Evolutionary conservation across 306 rosid species (phyloP), one percentile per base, ranked within the genome.

Genomic region (Medicago lupulina): DNA sequence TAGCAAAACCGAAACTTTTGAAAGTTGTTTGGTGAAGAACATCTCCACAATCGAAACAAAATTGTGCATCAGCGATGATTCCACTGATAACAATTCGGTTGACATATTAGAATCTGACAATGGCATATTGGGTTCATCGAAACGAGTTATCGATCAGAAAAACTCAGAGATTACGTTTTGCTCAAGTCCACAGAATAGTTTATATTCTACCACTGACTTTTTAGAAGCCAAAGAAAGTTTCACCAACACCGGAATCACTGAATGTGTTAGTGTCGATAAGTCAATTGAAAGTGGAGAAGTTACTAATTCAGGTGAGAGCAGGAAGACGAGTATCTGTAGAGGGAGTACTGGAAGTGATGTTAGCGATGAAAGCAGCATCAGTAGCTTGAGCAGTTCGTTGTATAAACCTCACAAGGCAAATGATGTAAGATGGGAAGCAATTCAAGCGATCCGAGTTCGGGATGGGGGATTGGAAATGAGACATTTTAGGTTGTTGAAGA

Each of bases 381-480:
- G 93, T 85, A 85, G 88, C 79, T 82, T 90, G 75, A 92, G 89
- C 88, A 87, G 81, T 83, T 76, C 92, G 74, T 82, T 87, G 85
- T 86, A 86, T 82, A 94, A 92, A 80, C 98, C 98, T 23, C 98
- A 90, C 79, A 87, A 78, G 83, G 93, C 93, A 60, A 92, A 92
- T 71, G 97, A 95, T 83, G 50, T 81, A 66, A 88, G 98, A 87
- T 95, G 97, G 98, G 98, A 92, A 83, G 95, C 98, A 21, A 85
- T 95, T 76, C 96, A 89, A 84, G 91, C 91, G 6, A 85, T 88
- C 43, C 90, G 98, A 73, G 68, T 76, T 54, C 90, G 85, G 65
- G 87, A 89, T 41, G 92, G 96, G 81, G 67, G 71, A 68, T 69
- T 95, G 79, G 97, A 91, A 53, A 76, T 87, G 90, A 85, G 83